Evolutionary conservation across 2,329 filamentous ascomycete genomes (phyloP), one percentile per base, ranked within the genome.

Genomic region (Ampelomyces quisqualis): DNA sequence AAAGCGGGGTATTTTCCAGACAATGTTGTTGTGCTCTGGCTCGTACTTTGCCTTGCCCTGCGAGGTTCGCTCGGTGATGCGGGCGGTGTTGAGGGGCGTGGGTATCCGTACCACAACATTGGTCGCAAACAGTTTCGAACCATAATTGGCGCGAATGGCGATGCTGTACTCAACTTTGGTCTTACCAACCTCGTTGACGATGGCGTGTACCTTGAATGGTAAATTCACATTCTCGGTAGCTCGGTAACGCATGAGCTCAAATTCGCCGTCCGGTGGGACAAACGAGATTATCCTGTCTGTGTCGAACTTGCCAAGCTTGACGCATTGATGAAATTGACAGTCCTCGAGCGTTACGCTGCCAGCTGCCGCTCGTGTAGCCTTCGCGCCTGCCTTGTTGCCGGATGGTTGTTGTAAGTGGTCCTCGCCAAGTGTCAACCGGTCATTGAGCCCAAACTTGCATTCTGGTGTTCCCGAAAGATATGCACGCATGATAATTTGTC

Each of bases 111-210:
- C 83, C 24, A 96, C 78, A 19, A 98, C 93, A 61, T 97, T 98
- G 21, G 93, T 97, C 8, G 93, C 93, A 62, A 97, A 98, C 18
- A 98, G 81, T 69, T 98, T 98, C 58, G 85, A 81, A 40, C 90
- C 90, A 63, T 96, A 98, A 72, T 98, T 98, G 52, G 93, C 90
- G 64, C 93, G 90, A 63, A 98, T 90, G 38, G 90, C 90, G 60
- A 98, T 95, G 73, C 89, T 95, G 75, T 97, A 98, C 71, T 98
- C 93, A 46, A 98, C 93, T 71, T 96, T 97, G 28, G 89, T 93
- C 64, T 93, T 94, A 53, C 93, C 91, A 45, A 97, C 81, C 71
- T 98, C 93, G 65, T 95, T 95, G 63, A 98, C 93, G 55, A 98
- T 98, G 53, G 91, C 91, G 66, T 98, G 93, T 7, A 98, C 90